Evolutionary conservation across 164 flowering plant species (phyloP), one percentile per base, ranked within the genome.

Genomic region (Stephania yunnanensis): DNA sequence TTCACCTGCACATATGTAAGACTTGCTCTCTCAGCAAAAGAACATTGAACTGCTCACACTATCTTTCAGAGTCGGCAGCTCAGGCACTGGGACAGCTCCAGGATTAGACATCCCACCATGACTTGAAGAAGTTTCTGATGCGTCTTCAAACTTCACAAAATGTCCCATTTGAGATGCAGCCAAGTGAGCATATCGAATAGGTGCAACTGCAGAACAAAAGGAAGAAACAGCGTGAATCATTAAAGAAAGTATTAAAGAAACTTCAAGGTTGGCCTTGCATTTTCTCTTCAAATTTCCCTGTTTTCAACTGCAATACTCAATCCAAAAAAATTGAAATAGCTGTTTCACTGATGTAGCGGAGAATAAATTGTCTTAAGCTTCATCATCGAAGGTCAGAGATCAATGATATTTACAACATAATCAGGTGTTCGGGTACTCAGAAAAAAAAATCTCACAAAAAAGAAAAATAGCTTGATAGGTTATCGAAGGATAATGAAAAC

Each of bases 131-230:
- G 90, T 86, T 69, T 89, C 94, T 0, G 92, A 87, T 70, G 74
- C 30, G 0, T 89, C 91, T 2, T 89, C 95, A 72, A 87, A 88
- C 84, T 91, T 91, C 71, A 89, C 78, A 70, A 88, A 91, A 50
- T 85, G 88, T 1, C 80, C 76, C 72, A 91, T 22, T 81, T 89
- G 95, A 1, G 88, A 45, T 0, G 91, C 95, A 1, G 92, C 95
- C 78, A 89, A 75, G 68, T 91, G 95, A 4, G 95, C 92, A 71
- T 91, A 91, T 74, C 88, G 81, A 0, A 89, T 82, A 0, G 95
- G 95, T 22, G 92, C 92, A 78, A 89, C 95, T 89, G 86, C 82
- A 78, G 9, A 45, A 55, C 31, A 70, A 31, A 44, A 8, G 7
- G 46, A 29, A 5, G 29, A 63, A 69, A 36, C 22, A 7, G 8